A percentile compares a stretch with the other conserved stretches of the same genome.
phyloP scores from a whole-genome alignment of 208 protist genomes.

The Sergeia podlipaevii region DNA sequence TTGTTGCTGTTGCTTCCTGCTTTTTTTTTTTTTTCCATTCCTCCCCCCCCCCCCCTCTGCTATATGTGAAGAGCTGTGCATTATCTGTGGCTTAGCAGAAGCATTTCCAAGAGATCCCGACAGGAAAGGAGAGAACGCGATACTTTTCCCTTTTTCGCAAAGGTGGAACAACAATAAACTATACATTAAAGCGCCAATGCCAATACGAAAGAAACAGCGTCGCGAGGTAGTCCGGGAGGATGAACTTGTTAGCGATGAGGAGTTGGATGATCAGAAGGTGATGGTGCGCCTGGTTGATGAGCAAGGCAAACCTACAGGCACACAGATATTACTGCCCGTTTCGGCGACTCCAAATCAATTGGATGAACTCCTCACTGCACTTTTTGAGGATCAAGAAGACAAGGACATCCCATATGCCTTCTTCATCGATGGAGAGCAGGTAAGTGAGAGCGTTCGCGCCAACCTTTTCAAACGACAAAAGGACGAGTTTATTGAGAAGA shows the following conservation, averaged over 20 bases:
- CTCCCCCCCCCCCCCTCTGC: background rate
- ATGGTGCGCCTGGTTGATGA: conserved; percentile 89
- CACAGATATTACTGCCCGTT: conserved; percentile 92
- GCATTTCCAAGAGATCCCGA: too few species aligned
- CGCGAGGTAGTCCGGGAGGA: conserved; percentile 54
- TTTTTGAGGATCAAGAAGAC: conserved; percentile 75
- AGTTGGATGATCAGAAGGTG: conserved; percentile 41
- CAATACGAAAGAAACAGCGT: conserved; percentile 81
- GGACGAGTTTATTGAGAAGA: conserved; percentile 65
- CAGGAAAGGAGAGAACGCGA: too few species aligned
- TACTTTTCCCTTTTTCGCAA: background rate
- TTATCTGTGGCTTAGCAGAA: background rate
- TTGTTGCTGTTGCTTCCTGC: background rate
- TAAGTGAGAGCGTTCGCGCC: conserved; percentile 84
- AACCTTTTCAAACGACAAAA: conserved; percentile 77
- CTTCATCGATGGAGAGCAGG: conserved; percentile 93
- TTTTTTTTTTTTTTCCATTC: conserved; percentile 8
- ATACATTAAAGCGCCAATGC: conserved; percentile 63
- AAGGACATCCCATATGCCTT: conserved; percentile 94
- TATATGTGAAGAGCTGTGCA: background rate
- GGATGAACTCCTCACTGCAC: conserved; percentile 77
- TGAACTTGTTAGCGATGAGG: conserved; percentile 27
- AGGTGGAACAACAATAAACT: background rate
- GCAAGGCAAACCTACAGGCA: conserved; percentile 77
- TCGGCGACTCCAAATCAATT: conserved; percentile 85